Base-by-base conservation (phyloP, 2,329 filamentous ascomycete genomes). In the Xylariomycetidae sp. region DNA sequence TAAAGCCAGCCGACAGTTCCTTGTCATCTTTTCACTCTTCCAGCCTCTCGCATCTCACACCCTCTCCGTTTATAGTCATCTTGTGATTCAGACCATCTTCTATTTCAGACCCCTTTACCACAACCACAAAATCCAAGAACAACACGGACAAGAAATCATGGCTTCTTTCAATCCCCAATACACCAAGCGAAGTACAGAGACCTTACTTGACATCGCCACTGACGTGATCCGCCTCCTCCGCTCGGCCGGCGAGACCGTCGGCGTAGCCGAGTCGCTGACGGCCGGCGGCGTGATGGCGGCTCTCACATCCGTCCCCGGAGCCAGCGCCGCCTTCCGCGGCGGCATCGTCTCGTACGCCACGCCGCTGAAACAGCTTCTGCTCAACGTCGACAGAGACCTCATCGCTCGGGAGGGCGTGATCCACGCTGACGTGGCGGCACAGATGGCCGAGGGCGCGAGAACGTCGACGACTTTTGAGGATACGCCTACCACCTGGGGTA, bases 311-410 rank as follows among this genome's bases (percentile, higher is more conserved):
- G 49, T 57, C 4, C 44, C 47, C 8, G 56, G 55, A 3, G 49
- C 53, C 11, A 54, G 53, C 35, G 42, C 51, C 15, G 55, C 42
- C 13, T 57, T 58, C 33, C 56, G 55, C 28, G 56, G 56, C 25
- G 55, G 57, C 2, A 45, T 59, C 11, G 55, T 60, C 25, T 52
- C 57, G 2, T 59, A 58, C 30, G 51, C 51, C 0, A 57, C 53
- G 0, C 38, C 36, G 2, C 41, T 59, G 11, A 60, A 60, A 33
- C 37, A 46, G 3, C 25, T 34, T 3, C 44, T 60, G 7, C 46
- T 61, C 6, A 44, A 41, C 5, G 50, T 53, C 37, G 37, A 46
- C 31, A 30, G 30, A 2, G 43, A 28, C 4, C 38, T 51, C 9
- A 53, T 53, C 18, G 42, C 31, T 7, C 34, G 33, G 17, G 44